These are phyloP conservation scores for Fragilariopsis cylindrus DNA, from an alignment of 108 stramenopile species.

Conservation along the genomic window DNA sequence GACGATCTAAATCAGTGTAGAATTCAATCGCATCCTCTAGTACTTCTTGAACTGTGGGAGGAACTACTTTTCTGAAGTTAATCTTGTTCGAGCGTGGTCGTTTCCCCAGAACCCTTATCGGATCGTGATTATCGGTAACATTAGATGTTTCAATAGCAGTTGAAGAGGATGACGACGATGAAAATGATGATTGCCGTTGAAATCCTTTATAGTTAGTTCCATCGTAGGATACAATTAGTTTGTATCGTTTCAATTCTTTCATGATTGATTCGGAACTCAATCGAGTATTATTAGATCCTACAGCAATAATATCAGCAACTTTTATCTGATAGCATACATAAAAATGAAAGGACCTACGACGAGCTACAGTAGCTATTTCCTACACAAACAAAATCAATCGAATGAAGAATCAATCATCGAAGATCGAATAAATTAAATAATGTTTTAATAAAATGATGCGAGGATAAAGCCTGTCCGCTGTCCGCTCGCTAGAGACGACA, in stretches of 20 bases:
- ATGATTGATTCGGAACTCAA: neutral
- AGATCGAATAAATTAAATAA: too few relatives aligned
- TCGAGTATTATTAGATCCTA: neutral
- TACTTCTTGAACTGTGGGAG: conserved; percentile 65
- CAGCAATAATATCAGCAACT: neutral
- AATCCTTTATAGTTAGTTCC: conserved; percentile 75
- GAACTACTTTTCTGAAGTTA: conserved; percentile 10
- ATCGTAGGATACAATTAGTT: conserved; percentile 71
- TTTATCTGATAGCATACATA: neutral
- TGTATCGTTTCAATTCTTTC: conserved; percentile 23
- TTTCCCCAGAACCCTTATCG: neutral
- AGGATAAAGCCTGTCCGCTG: too few relatives aligned
- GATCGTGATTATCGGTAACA: neutral
- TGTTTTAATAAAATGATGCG: too few relatives aligned
- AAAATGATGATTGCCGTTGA: conserved; percentile 59
- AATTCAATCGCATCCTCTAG: conserved; percentile 62
- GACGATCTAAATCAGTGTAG: conserved; percentile 19
- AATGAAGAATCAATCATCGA: too few relatives aligned
- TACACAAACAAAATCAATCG: too few relatives aligned
- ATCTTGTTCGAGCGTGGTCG: conserved; percentile 33
- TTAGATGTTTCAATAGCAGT: neutral
- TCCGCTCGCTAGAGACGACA: too few relatives aligned
- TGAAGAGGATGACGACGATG: neutral
- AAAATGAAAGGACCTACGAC: too few relatives aligned
- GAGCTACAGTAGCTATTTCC: too few relatives aligned